Base-by-base conservation (phyloP, 805 yeast genomes). In the Candida xiaguanensis region DNA sequence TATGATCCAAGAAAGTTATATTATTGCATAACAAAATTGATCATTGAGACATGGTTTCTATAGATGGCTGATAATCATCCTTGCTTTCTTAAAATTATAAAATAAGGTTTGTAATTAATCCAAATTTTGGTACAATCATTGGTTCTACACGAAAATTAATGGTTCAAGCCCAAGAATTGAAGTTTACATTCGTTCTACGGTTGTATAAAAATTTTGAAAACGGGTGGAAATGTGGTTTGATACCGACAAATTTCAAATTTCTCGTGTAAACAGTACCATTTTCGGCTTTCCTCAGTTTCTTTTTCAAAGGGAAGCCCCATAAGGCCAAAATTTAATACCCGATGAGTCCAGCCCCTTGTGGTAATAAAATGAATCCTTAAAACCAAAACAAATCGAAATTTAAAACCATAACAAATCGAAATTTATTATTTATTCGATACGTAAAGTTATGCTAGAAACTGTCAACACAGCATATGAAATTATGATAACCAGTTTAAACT, bases 191-290 rank as follows among this genome's bases (percentile, higher is more conserved):
- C 24, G 24, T 20, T 9, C 24, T 20, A 20, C 24, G 24, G 8
- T 20, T 6, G 6, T 7, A 20, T 20, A 9, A 20, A 20, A 23
- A 20, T 20, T 22, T 14, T 14, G 16, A 24, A 34, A 25, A 16
- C 14, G 36, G 23, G 26, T 9, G 36, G 36, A 25, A 34, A 34
- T 34, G 16, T 17, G 30, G 36, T 34, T 34, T 34, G 36, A 23
- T 34, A 17, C 36, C 15, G 36, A 34, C 22, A 13, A 15, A 11
- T 14, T 20, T n/a, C n/a, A 20, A 20, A 9, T 20, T 20, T 20
- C 24, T 20, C 24, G 24, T 20, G 24, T 9, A 20, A 20, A 20
- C 24, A 20, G 9, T 6, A 7, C 24, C 24, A 20, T 20, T 20
- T 20, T 20, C 24, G 24, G 24, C 24, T 20, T 20, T 20, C 9